phyloP scores from a whole-genome alignment of 345 rosid species.

The Capsella bursapastoris region DNA sequence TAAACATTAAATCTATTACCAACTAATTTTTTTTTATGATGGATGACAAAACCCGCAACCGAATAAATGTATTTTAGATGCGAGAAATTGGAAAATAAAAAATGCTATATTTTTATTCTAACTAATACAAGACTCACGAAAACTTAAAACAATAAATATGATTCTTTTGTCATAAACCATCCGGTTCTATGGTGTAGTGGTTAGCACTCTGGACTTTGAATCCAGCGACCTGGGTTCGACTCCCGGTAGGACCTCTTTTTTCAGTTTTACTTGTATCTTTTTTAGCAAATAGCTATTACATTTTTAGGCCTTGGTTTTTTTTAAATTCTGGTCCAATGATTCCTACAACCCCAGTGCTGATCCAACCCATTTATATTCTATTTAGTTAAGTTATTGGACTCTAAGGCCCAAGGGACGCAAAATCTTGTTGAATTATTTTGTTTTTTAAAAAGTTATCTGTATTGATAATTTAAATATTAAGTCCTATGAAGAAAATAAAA shows the following conservation, averaged over 20 bases:
- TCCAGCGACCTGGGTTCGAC: slow-evolving; percentile 99
- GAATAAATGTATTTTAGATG: no score
- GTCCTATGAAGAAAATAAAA: neutral
- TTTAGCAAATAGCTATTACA: no score
- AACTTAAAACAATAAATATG: accelerated
- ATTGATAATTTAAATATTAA: neutral
- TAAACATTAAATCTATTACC: no score
- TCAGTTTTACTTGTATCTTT: no score
- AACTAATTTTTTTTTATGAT: no score
- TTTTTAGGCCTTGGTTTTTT: neutral
- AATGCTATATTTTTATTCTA: no score
- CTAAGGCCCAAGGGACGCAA: slow-evolving; percentile 8
- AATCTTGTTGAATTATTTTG: no score
- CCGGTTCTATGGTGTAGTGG: slow-evolving; percentile 98
- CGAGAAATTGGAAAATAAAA: no score
- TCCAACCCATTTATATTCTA: neutral
- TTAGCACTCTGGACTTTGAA: slow-evolving; percentile 99
- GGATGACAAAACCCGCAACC: no score
- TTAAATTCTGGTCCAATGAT: neutral
- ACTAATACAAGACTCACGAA: no score
- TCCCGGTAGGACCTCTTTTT: slow-evolving; percentile 81
- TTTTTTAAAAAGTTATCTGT: neutral
- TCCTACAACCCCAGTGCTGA: neutral
- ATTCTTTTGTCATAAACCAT: accelerated
- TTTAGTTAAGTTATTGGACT: neutral